Base-by-base conservation (phyloP, 441 rosid species). In the Erodium texanum region DNA sequence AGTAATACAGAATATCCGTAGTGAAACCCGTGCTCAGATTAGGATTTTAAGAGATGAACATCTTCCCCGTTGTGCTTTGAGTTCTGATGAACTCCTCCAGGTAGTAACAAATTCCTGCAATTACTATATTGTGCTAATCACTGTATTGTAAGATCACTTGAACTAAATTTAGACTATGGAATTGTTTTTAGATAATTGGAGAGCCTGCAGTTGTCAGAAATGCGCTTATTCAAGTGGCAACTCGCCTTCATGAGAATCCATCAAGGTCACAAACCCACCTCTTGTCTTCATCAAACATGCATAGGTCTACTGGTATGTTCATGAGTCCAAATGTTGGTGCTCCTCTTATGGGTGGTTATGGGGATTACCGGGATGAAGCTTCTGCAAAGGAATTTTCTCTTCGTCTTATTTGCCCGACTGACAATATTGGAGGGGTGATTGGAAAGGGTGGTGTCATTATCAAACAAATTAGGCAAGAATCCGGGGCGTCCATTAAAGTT, bases 21-120 rank as follows among this genome's bases (percentile, higher is more conserved):
- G 82, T 50, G 98, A 95, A 20, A 90, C 96, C 1, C 96, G 98
- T 74, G 92, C 97, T 62, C 96, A 89, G 66, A 90, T 95, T 76
- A 93, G 97, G 14, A 90, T 95, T 71, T 81, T 90, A 27, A 95
- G 92, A 86, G 98, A 92, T 68, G 85, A 92, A 3, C 92, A 86
- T 73, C 78, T 95, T 75, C 99, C 99, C 41, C 58, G 89, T 19
- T 92, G 98, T 83, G 95, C 98, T 9, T 77, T 89, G 80, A 77
- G 52, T 76, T 79, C 93, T 11, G 99, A 95, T 80, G 98, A 92
- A 79, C 99, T 95, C 78, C 87, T 95, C 68, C 99, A 90, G 95
- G 98, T 94, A 75, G 98, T 94, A 75, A 27, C 71, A 67, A 62
- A 15, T 20, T 36, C 36, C 14, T 65, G n/a, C n/a, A n/a, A n/a